Percentiles rank a stretch among this genome's conserved stretches.
Evolutionary conservation across 306 rosid species (phyloP).

Genomic region (Macrotyloma uniflorum): DNA sequence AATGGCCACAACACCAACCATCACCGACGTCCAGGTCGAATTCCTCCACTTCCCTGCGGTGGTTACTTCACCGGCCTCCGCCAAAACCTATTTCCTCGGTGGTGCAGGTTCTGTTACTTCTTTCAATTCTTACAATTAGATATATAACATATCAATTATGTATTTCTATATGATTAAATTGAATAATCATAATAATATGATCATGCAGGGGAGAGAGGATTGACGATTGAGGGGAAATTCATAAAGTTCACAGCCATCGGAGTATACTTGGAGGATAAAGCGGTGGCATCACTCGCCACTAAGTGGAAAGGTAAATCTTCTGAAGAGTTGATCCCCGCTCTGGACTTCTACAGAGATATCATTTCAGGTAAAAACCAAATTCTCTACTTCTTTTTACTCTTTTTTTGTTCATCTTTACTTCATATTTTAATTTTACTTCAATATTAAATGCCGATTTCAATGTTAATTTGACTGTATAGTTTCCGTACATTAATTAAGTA

Average conservation of each 20-base stretch:
- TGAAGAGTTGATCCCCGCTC: conserved; percentile 51
- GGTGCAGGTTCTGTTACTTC: conserved; percentile 12
- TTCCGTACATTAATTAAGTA: no score
- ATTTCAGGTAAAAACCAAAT: conserved; percentile 42
- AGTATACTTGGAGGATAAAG: conserved; percentile 72
- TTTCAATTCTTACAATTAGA: no score
- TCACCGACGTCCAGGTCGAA: conserved; percentile 37
- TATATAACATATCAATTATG: no score
- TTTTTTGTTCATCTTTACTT: no score
- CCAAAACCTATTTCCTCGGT: conserved; percentile 42
- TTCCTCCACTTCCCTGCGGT: conserved; percentile 36
- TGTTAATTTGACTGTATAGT: no score
- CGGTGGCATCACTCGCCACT: conserved; percentile 55
- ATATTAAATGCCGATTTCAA: no score
- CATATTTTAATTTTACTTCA: no score
- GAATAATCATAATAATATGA: no score
- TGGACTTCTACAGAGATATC: conserved; percentile 67
- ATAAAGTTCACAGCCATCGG: conserved; percentile 84
- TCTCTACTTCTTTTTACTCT: no score
- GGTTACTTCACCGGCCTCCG: conserved; percentile 22
- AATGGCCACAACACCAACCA: conserved; percentile 34
- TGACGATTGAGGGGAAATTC: conserved; percentile 63
- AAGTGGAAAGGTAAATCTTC: conserved; percentile 74
- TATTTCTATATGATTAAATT: no score
- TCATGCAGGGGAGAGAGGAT: conserved; percentile 65